phyloP scores from a whole-genome alignment of 345 rosid genomes.

The Acer saccharum region DNA sequence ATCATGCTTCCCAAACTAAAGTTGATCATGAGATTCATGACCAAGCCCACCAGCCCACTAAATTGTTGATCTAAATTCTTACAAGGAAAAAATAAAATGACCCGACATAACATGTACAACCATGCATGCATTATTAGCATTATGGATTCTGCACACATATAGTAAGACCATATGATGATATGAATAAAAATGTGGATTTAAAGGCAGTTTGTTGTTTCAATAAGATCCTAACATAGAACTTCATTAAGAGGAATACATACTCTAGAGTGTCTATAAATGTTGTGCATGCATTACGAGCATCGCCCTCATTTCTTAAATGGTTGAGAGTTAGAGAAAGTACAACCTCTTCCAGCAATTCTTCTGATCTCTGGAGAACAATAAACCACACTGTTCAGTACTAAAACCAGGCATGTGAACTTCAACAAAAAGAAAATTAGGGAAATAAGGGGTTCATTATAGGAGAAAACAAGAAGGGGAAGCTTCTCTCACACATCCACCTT shows the following conservation, averaged over 20 bases:
- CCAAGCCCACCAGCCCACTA: background rate
- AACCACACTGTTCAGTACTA: slow-evolving; percentile 23
- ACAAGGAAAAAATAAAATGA: background rate
- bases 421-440: background rate
- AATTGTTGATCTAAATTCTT: background rate
- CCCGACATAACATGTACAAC: background rate
- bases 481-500: background rate
- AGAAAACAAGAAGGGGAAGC: background rate
- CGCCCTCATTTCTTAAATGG: slow-evolving; percentile 44
- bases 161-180: background rate
- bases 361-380: slow-evolving; percentile 76
- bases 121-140: background rate
- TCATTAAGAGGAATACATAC: slow-evolving; percentile 47
- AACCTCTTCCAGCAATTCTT: slow-evolving; percentile 92
- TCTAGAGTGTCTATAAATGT: slow-evolving; percentile 74
- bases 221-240: background rate
- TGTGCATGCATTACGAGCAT: slow-evolving; percentile 54
- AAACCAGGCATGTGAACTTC: slow-evolving; percentile 1
- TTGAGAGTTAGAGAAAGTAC: slow-evolving; percentile 81
- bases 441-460: background rate
- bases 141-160: slow-evolving; percentile 4
- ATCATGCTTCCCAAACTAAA: background rate
- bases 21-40: background rate
- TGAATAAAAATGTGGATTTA: background rate
- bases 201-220: slow-evolving; percentile 8